Conservation (phyloP, 306 rosid species). For the Quercus berberidifolia region DNA sequence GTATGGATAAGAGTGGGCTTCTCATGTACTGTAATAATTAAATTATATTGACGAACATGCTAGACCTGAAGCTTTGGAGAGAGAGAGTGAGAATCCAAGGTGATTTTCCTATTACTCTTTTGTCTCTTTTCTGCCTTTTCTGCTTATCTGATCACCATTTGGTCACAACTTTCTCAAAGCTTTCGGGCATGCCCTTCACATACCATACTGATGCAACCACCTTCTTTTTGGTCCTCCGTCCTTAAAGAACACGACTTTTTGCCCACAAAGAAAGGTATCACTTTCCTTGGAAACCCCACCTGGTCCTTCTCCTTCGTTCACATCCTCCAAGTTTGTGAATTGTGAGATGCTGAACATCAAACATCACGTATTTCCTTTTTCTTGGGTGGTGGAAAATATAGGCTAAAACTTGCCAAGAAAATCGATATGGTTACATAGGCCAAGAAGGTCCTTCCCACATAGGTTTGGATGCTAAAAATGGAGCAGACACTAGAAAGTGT, state of each 20-base stretch:
- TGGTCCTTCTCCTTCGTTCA: neutral
- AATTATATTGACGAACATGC: neutral
- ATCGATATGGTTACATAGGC: constrained; percentile 19
- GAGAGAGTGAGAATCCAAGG: constrained; percentile 42
- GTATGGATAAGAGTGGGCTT: neutral
- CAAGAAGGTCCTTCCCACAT: neutral
- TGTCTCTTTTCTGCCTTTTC: constrained; percentile 2
- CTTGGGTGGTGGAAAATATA: constrained; percentile 16
- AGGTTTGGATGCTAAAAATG: constrained; percentile 19
- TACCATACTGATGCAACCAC: constrained; percentile 28
- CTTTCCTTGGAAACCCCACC: constrained; percentile 16
- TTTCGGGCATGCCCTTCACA: constrained; percentile 34
- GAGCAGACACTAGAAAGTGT: constrained; percentile 16
- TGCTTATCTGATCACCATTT: neutral
- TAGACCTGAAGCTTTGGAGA: neutral
- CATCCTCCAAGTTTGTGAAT: constrained; percentile 24
- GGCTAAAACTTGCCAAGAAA: constrained; percentile 17
- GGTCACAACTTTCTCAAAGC: constrained; percentile 38
- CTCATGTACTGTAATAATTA: neutral
- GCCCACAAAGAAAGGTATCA: constrained; percentile 14
- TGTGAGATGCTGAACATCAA: constrained; percentile 7
- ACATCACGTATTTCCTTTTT: constrained; percentile 3
- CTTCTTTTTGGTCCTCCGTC: constrained; percentile 18
- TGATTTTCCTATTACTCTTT: constrained; percentile 14
- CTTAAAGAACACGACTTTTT: constrained; percentile 5